phyloP scores from a whole-genome alignment of 2,329 filamentous ascomycete species.

The Ambrosiella cleistominuta region DNA sequence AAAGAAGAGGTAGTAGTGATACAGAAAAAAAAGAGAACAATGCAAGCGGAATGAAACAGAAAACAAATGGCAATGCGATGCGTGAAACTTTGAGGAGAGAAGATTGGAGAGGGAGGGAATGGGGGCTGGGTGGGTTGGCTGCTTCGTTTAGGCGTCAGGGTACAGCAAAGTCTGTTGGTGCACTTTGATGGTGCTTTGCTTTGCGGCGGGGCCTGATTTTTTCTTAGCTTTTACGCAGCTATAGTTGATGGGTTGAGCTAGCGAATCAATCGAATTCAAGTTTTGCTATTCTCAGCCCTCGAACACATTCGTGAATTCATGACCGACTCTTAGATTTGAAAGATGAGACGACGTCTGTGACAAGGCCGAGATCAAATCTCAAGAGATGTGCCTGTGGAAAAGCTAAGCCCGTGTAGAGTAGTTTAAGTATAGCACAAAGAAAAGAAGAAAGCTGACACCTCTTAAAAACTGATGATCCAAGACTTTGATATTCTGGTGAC shows the following conservation, averaged over 20 bases:
- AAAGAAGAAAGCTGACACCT: background rate
- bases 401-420: background rate
- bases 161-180: background rate
- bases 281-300: no score
- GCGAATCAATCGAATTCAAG: no score
- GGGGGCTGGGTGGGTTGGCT: background rate
- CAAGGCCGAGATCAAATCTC: background rate
- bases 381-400: background rate
- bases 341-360: background rate
- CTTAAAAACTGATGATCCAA: no score
- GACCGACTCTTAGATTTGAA: background rate
- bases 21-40: background rate
- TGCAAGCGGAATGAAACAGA: background rate
- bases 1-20: no score
- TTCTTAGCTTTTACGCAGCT: no score
- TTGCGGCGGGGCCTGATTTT: no score
- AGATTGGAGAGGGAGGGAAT: background rate
- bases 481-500: no score
- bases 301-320: no score
- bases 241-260: no score
- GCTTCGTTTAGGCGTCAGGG: background rate
- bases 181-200: no score
- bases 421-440: background rate
- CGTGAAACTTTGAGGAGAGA: background rate
- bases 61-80: background rate